These are phyloP conservation scores for Rhizopus stolonifer DNA, from an alignment of 371 early-diverging fungal genomes.

Conservation along the genomic window DNA sequence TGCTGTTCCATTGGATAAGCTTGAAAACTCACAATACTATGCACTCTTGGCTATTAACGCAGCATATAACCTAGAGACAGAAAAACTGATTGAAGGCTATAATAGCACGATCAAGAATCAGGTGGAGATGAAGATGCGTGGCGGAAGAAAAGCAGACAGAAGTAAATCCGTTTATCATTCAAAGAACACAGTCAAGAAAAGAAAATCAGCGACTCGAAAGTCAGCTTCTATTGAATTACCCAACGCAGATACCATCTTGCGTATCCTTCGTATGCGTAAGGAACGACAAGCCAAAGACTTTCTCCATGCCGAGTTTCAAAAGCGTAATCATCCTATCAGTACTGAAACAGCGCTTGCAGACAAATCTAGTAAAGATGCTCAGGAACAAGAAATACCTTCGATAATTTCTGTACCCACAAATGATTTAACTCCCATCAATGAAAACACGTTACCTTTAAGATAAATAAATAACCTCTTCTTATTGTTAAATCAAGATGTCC, in stretches of 20 bases:
- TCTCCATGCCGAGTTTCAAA: conserved; percentile 38
- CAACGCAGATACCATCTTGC: conserved; percentile 51
- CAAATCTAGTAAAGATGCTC: neutral
- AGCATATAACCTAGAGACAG: conserved; percentile 64
- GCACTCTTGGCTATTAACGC: conserved; percentile 62
- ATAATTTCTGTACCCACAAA: conserved; percentile 15
- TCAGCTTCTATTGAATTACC: conserved; percentile 40
- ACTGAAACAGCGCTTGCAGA: neutral
- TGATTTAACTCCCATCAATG: conserved; percentile 11
- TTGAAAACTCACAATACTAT: conserved; percentile 78
- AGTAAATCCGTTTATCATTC: conserved; percentile 48
- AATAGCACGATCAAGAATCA: conserved; percentile 45
- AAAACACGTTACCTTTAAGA: conserved; percentile 1
- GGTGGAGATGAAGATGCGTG: conserved; percentile 35
- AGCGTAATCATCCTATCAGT: conserved; percentile 32
- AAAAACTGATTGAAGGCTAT: conserved; percentile 65
- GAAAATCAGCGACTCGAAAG: conserved; percentile 20
- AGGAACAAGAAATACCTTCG: conserved; percentile 11
- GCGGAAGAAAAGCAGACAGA: conserved; percentile 42
- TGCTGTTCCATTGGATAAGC: conserved; percentile 69
- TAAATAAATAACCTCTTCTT: neutral
- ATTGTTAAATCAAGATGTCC: no score
- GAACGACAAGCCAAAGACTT: conserved; percentile 49
- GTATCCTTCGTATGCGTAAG: conserved; percentile 55
- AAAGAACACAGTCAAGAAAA: conserved; percentile 36